These are phyloP conservation scores for Trichosporon sp. DNA, from an alignment of 1,284 basidiomycete genomes.

Conservation along the genomic window DNA sequence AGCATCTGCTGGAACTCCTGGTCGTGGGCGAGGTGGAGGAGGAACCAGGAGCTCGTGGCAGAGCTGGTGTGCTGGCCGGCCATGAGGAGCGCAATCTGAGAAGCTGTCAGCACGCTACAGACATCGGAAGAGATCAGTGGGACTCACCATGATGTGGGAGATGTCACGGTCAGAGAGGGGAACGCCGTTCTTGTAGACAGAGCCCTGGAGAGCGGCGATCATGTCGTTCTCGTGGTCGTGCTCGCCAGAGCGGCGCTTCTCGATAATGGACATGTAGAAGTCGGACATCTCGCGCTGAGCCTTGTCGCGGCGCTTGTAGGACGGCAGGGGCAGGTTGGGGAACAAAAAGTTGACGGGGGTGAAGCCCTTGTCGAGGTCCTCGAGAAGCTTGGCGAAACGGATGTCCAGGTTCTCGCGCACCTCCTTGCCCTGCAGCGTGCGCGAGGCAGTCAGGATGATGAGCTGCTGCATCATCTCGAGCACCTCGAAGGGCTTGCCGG, in stretches of 20 bases:
- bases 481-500: constrained; percentile 50
- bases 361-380: constrained; percentile 88
- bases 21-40: constrained; percentile 80
- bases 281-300: constrained; percentile 92
- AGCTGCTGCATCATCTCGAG: constrained; percentile 82
- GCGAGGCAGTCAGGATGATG: constrained; percentile 87
- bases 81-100: constrained; percentile 93
- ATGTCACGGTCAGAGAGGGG: constrained; percentile 81
- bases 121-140: background rate
- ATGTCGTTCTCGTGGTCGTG: constrained; percentile 75
- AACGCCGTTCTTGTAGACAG: constrained; percentile 80
- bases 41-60: constrained; percentile 83
- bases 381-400: constrained; percentile 77
- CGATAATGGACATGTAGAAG: constrained; percentile 86
- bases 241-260: constrained; percentile 57
- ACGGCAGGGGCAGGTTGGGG: constrained; percentile 84
- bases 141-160: constrained; percentile 50
- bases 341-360: constrained; percentile 92
- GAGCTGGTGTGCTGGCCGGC: constrained; percentile 98
- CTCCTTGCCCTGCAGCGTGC: constrained; percentile 89
- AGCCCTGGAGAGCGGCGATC: constrained; percentile 79
- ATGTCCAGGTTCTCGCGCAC: constrained; percentile 75
- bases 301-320: constrained; percentile 76
- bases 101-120: constrained; percentile 61
- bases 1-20: constrained; percentile 71